Percentiles rank a stretch among this genome's conserved stretches.
These are phyloP conservation scores for Solanum rostratum DNA, from an alignment of 257 asterid genomes.

Conservation along the genomic window DNA sequence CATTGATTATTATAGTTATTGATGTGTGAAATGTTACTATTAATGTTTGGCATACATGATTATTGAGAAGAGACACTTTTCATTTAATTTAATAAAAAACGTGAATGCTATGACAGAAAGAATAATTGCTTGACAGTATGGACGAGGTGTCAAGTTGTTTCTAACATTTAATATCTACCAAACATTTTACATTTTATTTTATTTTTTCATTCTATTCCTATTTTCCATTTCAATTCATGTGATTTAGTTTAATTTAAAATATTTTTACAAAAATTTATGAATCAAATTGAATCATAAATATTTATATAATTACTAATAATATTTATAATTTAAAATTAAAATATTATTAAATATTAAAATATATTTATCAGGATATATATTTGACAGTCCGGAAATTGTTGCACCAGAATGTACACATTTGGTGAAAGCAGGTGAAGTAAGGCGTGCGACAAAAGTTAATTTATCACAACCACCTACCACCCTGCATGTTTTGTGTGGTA, in stretches of 20 bases:
- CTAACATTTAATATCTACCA: background rate
- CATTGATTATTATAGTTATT: background rate
- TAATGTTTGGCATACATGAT: background rate
- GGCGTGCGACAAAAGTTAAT: background rate
- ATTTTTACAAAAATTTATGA: too few species aligned
- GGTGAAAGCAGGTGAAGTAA: background rate
- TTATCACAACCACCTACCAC: background rate
- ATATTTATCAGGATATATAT: too few species aligned
- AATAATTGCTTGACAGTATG: background rate
- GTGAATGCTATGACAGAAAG: background rate
- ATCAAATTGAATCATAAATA: too few species aligned
- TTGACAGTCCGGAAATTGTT: background rate
- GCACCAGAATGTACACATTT: background rate
- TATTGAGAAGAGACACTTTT: background rate
- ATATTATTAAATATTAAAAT: background rate
- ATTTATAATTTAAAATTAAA: background rate
- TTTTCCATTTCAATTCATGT: background rate
- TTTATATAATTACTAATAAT: too few species aligned
- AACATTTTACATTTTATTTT: background rate
- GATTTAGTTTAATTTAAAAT: background rate
- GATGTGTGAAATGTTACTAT: background rate
- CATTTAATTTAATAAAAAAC: background rate
- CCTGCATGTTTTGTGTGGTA: background rate
- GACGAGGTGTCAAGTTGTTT: background rate
- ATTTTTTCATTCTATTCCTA: background rate